Evolutionary conservation across 2,329 filamentous ascomycete species (phyloP), one percentile per base, ranked within the genome.

Genomic region (Lachnellula occidentalis): DNA sequence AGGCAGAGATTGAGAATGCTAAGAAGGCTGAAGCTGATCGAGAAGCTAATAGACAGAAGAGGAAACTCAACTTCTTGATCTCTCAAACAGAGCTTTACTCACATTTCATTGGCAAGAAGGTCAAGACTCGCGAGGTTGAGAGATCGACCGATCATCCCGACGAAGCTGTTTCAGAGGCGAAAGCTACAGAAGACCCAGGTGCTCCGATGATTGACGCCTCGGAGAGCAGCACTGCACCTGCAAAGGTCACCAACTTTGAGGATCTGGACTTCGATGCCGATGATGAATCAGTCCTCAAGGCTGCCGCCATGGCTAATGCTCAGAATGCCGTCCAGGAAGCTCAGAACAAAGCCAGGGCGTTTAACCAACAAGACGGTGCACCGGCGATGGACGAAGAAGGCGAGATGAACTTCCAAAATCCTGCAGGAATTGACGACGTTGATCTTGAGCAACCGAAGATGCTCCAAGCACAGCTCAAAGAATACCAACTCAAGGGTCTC

Each of bases 351-450:
- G 94, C 94, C 1, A 86, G 91, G 50, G 89, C 89, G 9, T 99
- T 99, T 79, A 95, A 97, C 74, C 85, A 90, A 57, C 78, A 79
- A 9, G 76, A 83, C 45, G 76, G 78, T 50, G 77, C 83, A 50
- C 82, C 85, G 67, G 83, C 82, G 55, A 84, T 88, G 71, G 88
- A 94, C 61, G 91, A 96, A 56, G 92, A 96, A 66, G 92, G 92
- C 64, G 94, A 99, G 74, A 90, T 99, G 88, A 99, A 99, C 75
- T 99, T 99, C 78, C 94, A 99, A 74, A 97, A 99, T 70, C 94
- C 94, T 0, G 94, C 92, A 4, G 94, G 92, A 67, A 80, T 99
- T 65, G 92, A 92, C 65, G 92, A 94, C 65, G 90, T 96, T 62
- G 89, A 96, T 67, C 90, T 99, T 54, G 86, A 92, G 59, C 94